Evolutionary conservation across 2,329 filamentous ascomycete species (phyloP).

Genomic region (Phyllosticta capitalensis): DNA sequence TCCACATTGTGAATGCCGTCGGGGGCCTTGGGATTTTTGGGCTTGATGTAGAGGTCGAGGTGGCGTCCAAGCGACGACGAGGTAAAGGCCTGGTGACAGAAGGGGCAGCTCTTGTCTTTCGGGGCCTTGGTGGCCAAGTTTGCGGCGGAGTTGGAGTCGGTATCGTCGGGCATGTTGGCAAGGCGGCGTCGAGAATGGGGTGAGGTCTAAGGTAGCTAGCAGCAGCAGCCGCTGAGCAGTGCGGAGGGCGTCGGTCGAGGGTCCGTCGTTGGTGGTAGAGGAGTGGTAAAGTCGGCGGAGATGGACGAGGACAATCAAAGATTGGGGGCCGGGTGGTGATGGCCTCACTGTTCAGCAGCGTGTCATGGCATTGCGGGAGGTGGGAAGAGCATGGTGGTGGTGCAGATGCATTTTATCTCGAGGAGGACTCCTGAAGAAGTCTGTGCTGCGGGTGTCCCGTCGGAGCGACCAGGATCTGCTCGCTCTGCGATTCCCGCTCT

Average conservation of each 20-base stretch:
- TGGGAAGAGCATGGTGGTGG: slow-evolving; percentile 4
- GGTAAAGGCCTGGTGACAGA: slow-evolving; percentile 82
- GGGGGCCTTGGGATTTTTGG: slow-evolving; percentile 78
- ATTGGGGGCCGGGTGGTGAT: background rate
- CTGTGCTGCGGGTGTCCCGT: slow-evolving; percentile 6
- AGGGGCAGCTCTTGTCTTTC: slow-evolving; percentile 85
- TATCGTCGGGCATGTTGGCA: slow-evolving; percentile 24
- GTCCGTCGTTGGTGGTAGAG: background rate
- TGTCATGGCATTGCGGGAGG: slow-evolving; percentile 3
- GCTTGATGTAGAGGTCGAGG: slow-evolving; percentile 86
- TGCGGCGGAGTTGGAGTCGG: slow-evolving; percentile 25
- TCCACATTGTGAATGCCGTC: slow-evolving; percentile 88
- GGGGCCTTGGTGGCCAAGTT: slow-evolving; percentile 37
- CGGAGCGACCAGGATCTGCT: slow-evolving; percentile 8
- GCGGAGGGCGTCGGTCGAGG: background rate
- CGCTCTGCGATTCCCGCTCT: background rate
- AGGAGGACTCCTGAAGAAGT: slow-evolving; percentile 8
- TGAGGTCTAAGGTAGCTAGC: background rate
- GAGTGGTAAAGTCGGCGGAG: background rate
- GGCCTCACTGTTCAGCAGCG: slow-evolving; percentile 3
- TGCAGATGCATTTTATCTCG: slow-evolving; percentile 10
- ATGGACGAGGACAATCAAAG: background rate
- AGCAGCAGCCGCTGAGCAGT: slow-evolving; percentile 2
- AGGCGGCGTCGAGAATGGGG: slow-evolving; percentile 4
- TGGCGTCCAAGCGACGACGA: slow-evolving; percentile 89